Conservation (phyloP, 75 land plant genomes). For the Cunninghamia lanceolata region DNA sequence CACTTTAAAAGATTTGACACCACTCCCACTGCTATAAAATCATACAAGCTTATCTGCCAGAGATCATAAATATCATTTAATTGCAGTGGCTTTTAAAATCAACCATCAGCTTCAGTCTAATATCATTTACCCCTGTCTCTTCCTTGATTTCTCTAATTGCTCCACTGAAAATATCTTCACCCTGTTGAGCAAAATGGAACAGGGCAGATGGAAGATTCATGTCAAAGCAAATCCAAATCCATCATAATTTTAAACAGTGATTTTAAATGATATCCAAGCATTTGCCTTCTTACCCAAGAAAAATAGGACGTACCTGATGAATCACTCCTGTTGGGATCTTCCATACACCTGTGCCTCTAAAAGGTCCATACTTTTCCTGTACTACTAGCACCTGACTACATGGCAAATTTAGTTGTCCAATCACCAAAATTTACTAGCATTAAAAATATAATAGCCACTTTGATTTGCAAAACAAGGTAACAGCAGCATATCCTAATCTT, state of each 20-base stretch:
- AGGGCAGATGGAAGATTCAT: background rate
- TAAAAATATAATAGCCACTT: background rate
- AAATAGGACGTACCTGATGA: slow-evolving; percentile 21
- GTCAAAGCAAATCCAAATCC: background rate
- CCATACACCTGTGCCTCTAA: slow-evolving; percentile 39
- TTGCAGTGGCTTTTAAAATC: background rate
- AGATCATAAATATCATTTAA: background rate
- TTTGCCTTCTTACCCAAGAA: background rate
- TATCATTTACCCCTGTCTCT: slow-evolving; percentile 52
- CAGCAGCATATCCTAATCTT: background rate
- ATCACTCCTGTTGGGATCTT: slow-evolving; percentile 43
- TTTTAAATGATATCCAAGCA: too few relatives aligned
- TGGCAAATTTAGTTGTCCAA: background rate
- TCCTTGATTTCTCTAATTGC: slow-evolving; percentile 58
- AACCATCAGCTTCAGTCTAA: background rate
- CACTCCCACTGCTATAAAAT: background rate
- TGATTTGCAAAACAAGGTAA: background rate
- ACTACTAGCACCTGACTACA: slow-evolving; percentile 33
- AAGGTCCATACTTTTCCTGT: slow-evolving; percentile 40
- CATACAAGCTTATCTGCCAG: background rate
- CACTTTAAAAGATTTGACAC: background rate
- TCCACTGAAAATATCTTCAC: slow-evolving; percentile 51
- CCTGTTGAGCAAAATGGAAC: slow-evolving; percentile 25
- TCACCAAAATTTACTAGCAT: background rate
- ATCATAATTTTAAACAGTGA: background rate